Evolutionary conservation across 2,329 filamentous ascomycete species (phyloP).

Genomic region (Kalaharituber pfeilii): DNA sequence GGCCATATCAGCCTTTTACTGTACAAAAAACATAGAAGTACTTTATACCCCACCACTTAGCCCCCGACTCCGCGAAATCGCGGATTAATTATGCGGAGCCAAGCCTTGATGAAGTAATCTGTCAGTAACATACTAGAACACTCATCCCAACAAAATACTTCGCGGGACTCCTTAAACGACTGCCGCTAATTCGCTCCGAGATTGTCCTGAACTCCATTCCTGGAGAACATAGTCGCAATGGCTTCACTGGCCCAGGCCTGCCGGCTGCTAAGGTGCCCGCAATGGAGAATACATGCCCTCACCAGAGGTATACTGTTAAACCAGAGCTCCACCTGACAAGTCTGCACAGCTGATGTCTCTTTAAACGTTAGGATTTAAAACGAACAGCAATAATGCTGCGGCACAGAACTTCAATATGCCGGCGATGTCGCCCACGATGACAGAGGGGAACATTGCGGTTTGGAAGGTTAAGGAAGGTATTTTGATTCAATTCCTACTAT

Average conservation of each 20-base stretch:
- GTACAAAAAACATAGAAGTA: neutral
- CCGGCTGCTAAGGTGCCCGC: neutral
- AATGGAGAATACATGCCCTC: neutral
- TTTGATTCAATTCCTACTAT: too few species aligned
- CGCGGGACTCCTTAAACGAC: neutral
- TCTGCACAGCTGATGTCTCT: neutral
- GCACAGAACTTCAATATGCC: conserved; percentile 86
- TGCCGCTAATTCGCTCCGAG: neutral
- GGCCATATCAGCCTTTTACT: neutral
- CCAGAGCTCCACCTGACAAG: neutral
- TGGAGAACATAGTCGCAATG: conserved; percentile 16
- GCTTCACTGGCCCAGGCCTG: neutral
- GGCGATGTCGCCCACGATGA: conserved; percentile 82
- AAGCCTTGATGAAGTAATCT: neutral
- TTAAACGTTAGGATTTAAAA: conserved; percentile 42
- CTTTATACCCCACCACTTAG: too few species aligned
- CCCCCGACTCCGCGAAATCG: neutral
- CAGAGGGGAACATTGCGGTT: conserved; percentile 68
- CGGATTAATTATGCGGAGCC: neutral
- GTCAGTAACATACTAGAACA: conserved; percentile 2
- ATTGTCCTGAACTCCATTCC: conserved; percentile 8
- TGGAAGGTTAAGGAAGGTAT: conserved; percentile 72
- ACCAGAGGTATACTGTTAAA: neutral
- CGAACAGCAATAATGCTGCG: conserved; percentile 45
- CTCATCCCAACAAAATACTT: neutral